Evolutionary conservation across 331 rosid species (phyloP), one percentile per base, ranked within the genome.

Genomic region (Phaseolus coccineus): DNA sequence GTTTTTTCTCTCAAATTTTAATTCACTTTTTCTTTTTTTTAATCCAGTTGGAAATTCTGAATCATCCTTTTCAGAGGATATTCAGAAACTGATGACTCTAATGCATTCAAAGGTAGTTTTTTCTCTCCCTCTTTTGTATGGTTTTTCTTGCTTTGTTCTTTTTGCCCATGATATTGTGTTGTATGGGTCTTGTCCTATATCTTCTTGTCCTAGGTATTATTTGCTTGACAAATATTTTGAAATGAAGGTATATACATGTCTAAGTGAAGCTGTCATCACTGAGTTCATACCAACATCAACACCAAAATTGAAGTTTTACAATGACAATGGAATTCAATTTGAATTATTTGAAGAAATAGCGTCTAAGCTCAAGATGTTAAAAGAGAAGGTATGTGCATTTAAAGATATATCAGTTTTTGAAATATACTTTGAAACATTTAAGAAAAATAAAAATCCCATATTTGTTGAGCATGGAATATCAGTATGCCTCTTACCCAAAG

Each of bases 161-260:
- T 73, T 15, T 73, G 12, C 48, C 71, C 22, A 42, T 75, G 81
- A 22, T 55, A 55, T 62, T 55, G 3, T 71, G 65, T 56, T 84
- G 51, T 65, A 47, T 30, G 73, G 48, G 22, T 67, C 9, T 31
- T 70, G 33, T 30, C 51, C 5, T 9, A 55, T 76, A 71, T 15
- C 55, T 47, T 64, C 61, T 78, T 28, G 11, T 24, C 42, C 30
- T 28, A 40, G 52, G 71, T 68, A 24, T 46, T 24, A 15, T 74
- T 46, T 79, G 31, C 69, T 40, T 61, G 39, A 83, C 71, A 10
- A 16, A 37, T 77, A n/a, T 24, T 69, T 69, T 77, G 2, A 69
- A 62, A 77, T 86, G 85, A 73, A 94, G 98, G 97, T 95, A 40
- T 92, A 91, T 76, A 95, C 99, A 4, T 88, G 94, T 85, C 84